Conservation (phyloP, 169 alveolate species). For the Perkinsus olseni region DNA sequence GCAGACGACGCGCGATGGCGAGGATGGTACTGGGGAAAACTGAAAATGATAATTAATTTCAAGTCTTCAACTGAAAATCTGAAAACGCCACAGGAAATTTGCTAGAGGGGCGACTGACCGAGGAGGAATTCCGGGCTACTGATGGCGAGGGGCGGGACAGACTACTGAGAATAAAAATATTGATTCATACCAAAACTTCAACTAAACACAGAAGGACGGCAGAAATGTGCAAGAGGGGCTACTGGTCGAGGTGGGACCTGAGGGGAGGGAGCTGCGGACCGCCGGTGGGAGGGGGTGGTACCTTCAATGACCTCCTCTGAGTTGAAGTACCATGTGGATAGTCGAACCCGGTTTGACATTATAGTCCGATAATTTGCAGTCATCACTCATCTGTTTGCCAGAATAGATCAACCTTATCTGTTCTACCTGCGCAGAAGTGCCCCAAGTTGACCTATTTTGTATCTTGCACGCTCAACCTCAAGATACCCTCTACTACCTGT, state of each 20-base stretch:
- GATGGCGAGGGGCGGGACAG: no score
- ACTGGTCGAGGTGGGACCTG: neutral
- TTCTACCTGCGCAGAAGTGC: conserved; percentile 51
- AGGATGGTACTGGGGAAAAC: neutral
- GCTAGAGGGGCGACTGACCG: no score
- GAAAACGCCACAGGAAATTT: no score
- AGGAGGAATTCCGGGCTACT: no score
- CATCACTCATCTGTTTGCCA: conserved; percentile 84
- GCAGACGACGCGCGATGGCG: no score
- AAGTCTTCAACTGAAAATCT: no score
- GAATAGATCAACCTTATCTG: conserved; percentile 77
- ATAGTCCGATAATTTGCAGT: conserved; percentile 75
- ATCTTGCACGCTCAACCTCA: neutral
- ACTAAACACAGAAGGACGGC: no score
- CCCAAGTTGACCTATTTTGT: neutral
- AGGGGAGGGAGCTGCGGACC: neutral
- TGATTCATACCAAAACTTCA: no score
- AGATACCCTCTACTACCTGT: neutral
- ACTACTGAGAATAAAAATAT: no score
- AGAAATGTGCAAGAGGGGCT: neutral
- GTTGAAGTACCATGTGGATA: conserved; percentile 88
- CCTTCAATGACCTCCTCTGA: conserved; percentile 65
- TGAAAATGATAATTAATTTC: no score
- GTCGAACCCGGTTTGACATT: conserved; percentile 86
- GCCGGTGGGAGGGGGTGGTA: no score